A percentile compares a stretch with the other conserved stretches of the same genome.
These are phyloP conservation scores for Cladosporium cucumerinum DNA, from an alignment of 2,329 filamentous ascomycete genomes.

Conservation along the genomic window DNA sequence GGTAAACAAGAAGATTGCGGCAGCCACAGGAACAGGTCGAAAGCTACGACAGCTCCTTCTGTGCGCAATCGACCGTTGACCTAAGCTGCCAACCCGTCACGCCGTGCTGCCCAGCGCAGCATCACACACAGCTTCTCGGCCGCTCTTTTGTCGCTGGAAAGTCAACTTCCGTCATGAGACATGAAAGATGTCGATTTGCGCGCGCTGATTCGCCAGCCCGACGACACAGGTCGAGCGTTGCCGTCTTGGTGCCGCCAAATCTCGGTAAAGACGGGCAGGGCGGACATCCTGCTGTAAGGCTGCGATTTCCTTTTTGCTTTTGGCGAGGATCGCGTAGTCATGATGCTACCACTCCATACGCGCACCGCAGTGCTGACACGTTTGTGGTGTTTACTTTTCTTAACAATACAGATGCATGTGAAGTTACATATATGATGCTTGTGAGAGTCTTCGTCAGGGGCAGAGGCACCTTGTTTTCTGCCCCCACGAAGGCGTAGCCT, in stretches of 20 bases:
- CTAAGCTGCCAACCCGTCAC: conserved; percentile 1
- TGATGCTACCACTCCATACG: not conserved
- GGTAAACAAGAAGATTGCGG: not conserved
- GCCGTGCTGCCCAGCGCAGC: not conserved
- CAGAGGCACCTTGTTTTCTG: not conserved
- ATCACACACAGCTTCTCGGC: not conserved
- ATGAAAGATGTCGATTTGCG: not conserved
- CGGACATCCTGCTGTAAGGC: not conserved
- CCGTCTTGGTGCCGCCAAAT: not conserved
- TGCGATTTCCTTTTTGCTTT: not conserved
- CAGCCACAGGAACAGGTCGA: not conserved
- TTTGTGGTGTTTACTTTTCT: not conserved
- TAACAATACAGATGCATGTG: not conserved
- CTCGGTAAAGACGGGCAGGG: not conserved
- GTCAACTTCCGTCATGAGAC: not conserved
- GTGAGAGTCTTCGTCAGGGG: not conserved
- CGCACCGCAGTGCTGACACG: not conserved
- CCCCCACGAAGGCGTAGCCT: not conserved
- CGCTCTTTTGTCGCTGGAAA: not conserved
- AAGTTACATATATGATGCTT: not conserved
- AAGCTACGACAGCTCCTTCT: not conserved
- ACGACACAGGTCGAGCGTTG: not conserved
- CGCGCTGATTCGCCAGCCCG: not conserved
- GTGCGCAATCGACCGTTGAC: not conserved
- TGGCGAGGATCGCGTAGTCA: not conserved